phyloP scores from a whole-genome alignment of 805 yeast genomes.

The Zygotorulaspora sp. region DNA sequence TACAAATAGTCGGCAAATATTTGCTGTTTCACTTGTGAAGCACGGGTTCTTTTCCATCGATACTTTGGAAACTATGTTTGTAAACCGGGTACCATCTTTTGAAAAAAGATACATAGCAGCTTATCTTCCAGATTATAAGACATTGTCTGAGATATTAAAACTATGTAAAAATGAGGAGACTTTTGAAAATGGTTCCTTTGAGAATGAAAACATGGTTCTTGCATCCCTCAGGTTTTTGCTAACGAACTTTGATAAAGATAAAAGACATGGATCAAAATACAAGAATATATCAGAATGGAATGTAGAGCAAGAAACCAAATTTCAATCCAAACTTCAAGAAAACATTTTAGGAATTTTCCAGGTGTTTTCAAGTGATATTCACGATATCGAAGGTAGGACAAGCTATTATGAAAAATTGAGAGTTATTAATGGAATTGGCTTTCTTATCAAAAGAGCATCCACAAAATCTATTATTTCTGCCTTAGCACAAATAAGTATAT shows the following conservation, averaged over 20 bases:
- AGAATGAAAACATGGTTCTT: slow-evolving; percentile 27
- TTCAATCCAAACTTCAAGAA: slow-evolving; percentile 46
- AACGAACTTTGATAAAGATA: slow-evolving; percentile 29
- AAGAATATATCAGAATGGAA: slow-evolving; percentile 28
- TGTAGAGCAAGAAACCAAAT: slow-evolving; percentile 27
- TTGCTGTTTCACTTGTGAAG: slow-evolving; percentile 34
- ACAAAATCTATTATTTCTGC: slow-evolving; percentile 58
- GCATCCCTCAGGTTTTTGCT: slow-evolving; percentile 27
- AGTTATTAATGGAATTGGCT: slow-evolving; percentile 69
- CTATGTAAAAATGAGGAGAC: slow-evolving; percentile 23
- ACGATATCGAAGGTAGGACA: slow-evolving; percentile 64
- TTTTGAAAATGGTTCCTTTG: slow-evolving; percentile 10
- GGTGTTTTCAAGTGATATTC: slow-evolving; percentile 71
- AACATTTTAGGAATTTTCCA: slow-evolving; percentile 73
- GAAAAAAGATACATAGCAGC: slow-evolving; percentile 26
- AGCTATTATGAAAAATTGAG: slow-evolving; percentile 68
- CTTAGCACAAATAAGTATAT: slow-evolving; percentile 79
- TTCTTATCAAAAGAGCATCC: slow-evolving; percentile 50
- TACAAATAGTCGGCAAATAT: slow-evolving; percentile 33
- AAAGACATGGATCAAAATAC: slow-evolving; percentile 26
- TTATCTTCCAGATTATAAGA: slow-evolving; percentile 32
- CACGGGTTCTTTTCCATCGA: slow-evolving; percentile 32
- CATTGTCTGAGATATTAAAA: slow-evolving; percentile 33
- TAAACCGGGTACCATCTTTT: slow-evolving; percentile 30
- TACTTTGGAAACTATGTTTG: slow-evolving; percentile 29